A percentile compares a stretch with the other conserved stretches of the same genome.
These are phyloP conservation scores for Fusarium sp. DNA, from an alignment of 2,329 filamentous ascomycete genomes.

Conservation along the genomic window DNA sequence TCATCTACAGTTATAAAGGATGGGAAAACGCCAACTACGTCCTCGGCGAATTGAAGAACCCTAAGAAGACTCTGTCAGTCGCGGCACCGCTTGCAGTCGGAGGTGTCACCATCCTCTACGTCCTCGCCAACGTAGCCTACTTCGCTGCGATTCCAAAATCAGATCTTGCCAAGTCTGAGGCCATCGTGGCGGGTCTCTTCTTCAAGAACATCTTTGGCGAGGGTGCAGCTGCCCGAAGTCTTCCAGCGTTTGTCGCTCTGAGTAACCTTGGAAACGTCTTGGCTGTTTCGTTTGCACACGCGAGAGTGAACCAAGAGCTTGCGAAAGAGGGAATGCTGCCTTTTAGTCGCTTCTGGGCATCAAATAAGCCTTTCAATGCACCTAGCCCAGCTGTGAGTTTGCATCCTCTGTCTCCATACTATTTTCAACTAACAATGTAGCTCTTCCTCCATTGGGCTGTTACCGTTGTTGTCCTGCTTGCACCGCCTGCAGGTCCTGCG, in stretches of 20 bases:
- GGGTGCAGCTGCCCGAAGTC: conserved; percentile 61
- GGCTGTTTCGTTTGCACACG: conserved; percentile 70
- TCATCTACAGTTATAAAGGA: conserved; percentile 73
- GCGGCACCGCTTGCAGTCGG: conserved; percentile 71
- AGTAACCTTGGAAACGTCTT: conserved; percentile 74
- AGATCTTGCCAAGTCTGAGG: conserved; percentile 69
- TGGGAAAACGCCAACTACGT: conserved; percentile 76
- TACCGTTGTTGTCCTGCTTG: conserved; percentile 74
- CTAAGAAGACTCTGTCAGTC: conserved; percentile 65
- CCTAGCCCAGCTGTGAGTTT: conserved; percentile 66
- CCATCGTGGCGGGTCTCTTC: conserved; percentile 72
- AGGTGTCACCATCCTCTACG: conserved; percentile 70
- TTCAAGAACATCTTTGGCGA: conserved; percentile 73
- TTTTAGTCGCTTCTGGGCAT: conserved; percentile 76
- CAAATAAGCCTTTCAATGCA: conserved; percentile 75
- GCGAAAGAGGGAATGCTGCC: conserved; percentile 78
- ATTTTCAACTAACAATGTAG: conserved; percentile 43
- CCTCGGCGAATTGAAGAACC: conserved; percentile 68
- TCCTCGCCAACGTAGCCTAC: conserved; percentile 75
- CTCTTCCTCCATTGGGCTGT: conserved; percentile 76
- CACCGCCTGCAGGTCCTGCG: conserved; percentile 75
- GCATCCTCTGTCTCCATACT: neutral
- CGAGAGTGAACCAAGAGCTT: conserved; percentile 73
- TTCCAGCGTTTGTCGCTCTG: conserved; percentile 70
- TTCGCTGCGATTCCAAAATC: conserved; percentile 72